A percentile compares a stretch with the other conserved stretches of the same genome.
Evolutionary conservation across 2,329 filamentous ascomycete species (phyloP).

Genomic region (Neonectria punicea): DNA sequence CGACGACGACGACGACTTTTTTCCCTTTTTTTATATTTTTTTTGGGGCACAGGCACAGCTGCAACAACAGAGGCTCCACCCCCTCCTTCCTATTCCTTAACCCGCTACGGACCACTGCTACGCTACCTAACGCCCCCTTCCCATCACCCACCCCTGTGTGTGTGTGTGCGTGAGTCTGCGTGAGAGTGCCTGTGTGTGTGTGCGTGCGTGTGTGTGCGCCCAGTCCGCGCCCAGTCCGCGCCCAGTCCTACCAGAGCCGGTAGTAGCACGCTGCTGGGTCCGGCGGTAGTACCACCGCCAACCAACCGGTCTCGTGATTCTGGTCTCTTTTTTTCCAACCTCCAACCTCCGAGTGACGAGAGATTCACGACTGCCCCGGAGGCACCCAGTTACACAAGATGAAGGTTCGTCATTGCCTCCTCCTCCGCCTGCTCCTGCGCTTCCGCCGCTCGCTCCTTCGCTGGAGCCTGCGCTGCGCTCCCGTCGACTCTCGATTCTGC

Average conservation of each 20-base stretch:
- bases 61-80: constrained; percentile 18
- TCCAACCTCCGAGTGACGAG: constrained; percentile 34
- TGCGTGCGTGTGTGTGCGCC: constrained; percentile 14
- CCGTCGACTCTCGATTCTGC: constrained; percentile 5
- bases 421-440: neutral
- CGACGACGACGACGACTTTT: constrained; percentile 1
- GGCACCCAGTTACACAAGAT: constrained; percentile 49
- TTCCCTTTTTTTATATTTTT: neutral
- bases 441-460: constrained; percentile 28
- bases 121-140: constrained; percentile 18
- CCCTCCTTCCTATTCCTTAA: constrained; percentile 21
- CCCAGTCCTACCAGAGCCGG: constrained; percentile 14
- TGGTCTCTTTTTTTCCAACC: constrained; percentile 36
- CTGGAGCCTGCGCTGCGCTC: constrained; percentile 16
- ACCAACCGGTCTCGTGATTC: constrained; percentile 36
- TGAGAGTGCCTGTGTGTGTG: constrained; percentile 19
- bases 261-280: constrained; percentile 34
- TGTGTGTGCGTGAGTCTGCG: constrained; percentile 6
- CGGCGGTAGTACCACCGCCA: constrained; percentile 32
- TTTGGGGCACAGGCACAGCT: neutral
- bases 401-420: constrained; percentile 48
- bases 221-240: constrained; percentile 19
- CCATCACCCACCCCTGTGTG: constrained; percentile 19
- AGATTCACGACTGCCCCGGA: constrained; percentile 43
- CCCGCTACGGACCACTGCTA: constrained; percentile 10